Percentiles rank a stretch among this genome's conserved stretches.
These are phyloP conservation scores for Dactylorhiza incarnata DNA, from an alignment of 106 monocot genomes.

Conservation along the genomic window DNA sequence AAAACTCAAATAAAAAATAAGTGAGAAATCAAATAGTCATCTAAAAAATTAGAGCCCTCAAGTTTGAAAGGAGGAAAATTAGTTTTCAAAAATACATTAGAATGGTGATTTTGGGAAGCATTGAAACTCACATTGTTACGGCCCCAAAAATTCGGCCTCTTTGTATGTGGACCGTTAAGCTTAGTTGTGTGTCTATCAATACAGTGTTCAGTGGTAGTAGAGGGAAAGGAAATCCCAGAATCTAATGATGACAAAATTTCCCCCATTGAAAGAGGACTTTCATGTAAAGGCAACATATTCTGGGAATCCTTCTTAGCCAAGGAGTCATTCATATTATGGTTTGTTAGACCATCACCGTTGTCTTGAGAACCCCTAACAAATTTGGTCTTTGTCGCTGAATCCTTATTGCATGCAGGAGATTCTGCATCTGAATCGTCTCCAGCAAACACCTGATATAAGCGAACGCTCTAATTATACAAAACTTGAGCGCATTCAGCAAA, in stretches of 20 bases:
- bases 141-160: slow-evolving; percentile 75
- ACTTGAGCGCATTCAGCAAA: background rate
- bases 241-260: slow-evolving; percentile 88
- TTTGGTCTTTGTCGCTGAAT: slow-evolving; percentile 27
- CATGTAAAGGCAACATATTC: slow-evolving; percentile 30
- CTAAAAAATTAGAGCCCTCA: background rate
- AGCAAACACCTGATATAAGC: slow-evolving; percentile 54
- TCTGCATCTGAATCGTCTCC: slow-evolving; percentile 75
- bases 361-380: slow-evolving; percentile 17
- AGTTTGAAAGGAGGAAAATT: background rate
- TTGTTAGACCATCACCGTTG: slow-evolving; percentile 22
- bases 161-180: slow-evolving; percentile 55
- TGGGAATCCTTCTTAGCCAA: slow-evolving; percentile 34
- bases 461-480: background rate
- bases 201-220: slow-evolving; percentile 41
- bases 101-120: background rate
- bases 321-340: slow-evolving; percentile 27
- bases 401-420: slow-evolving; percentile 36
- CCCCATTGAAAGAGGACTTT: slow-evolving; percentile 72
- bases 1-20: background rate
- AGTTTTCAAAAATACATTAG: background rate
- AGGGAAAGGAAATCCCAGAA: slow-evolving; percentile 44
- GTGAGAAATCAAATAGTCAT: background rate
- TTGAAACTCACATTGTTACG: slow-evolving; percentile 61
- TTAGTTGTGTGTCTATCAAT: slow-evolving; percentile 40